Conservation (phyloP, 148 eudicot genomes). For the Fagopyrum tataricum region DNA sequence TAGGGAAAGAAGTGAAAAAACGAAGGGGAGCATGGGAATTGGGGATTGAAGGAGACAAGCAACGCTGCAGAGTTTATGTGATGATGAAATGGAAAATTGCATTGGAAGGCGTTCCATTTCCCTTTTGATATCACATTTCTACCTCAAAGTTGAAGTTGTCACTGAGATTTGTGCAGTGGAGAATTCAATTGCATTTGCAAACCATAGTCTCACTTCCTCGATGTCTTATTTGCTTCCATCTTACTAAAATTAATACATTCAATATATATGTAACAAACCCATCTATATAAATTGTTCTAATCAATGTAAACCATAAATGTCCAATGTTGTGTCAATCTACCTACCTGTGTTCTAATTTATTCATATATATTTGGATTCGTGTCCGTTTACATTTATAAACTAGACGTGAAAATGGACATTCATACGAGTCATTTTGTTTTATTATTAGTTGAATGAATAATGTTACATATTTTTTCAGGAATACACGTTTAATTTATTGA, state of each 20-base stretch:
- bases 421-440: too few species aligned
- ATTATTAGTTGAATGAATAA: too few species aligned
- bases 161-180: constrained; percentile 12
- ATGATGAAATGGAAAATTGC: not conserved
- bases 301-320: constrained; percentile 7
- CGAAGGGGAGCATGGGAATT: not conserved
- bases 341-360: not conserved
- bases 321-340: constrained; percentile 5
- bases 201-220: constrained; percentile 4
- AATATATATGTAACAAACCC: not conserved
- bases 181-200: not conserved
- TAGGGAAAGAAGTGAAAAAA: not conserved
- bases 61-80: not conserved
- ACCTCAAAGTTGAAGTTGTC: constrained; percentile 9
- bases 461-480: too few species aligned
- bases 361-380: not conserved
- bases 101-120: not conserved
- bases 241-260: not conserved
- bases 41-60: constrained; percentile 12
- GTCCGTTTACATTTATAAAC: not conserved
- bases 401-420: too few species aligned
- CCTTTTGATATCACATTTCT: not conserved
- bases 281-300: not conserved
- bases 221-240: constrained; percentile 2
- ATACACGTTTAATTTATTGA: too few species aligned